phyloP scores from a whole-genome alignment of 192 early-diverging fungal genomes.

The Podila epigama region DNA sequence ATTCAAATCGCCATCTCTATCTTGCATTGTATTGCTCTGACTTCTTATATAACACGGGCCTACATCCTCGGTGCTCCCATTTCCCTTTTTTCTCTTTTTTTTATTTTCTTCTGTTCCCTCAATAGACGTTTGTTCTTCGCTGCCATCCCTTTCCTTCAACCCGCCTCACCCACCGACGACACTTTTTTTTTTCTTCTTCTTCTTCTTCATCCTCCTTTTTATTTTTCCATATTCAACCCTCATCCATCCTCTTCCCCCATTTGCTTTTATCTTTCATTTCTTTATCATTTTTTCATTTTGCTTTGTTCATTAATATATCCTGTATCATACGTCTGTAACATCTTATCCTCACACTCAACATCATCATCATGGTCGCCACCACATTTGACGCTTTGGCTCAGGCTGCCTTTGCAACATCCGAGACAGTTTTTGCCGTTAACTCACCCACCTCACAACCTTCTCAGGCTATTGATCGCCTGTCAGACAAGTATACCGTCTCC shows the following conservation, averaged over 20 bases:
- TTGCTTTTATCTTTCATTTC: neutral
- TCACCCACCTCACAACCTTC: slow-evolving; percentile 33
- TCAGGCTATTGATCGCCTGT: slow-evolving; percentile 23
- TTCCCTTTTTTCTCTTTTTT: slow-evolving; percentile 1
- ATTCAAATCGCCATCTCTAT: too few relatives aligned
- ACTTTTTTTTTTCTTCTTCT: neutral
- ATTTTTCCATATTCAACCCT: slow-evolving; percentile 16
- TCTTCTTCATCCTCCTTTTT: neutral
- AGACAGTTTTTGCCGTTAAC: slow-evolving; percentile 34
- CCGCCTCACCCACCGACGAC: neutral
- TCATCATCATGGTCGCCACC: slow-evolving; percentile 35
- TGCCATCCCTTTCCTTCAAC: slow-evolving; percentile 1
- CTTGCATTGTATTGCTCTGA: neutral
- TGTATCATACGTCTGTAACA: neutral
- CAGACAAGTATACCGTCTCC: slow-evolving; percentile 42
- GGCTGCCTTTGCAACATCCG: slow-evolving; percentile 48
- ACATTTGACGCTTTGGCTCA: slow-evolving; percentile 52
- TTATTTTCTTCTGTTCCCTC: slow-evolving; percentile 11
- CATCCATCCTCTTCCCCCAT: too few relatives aligned
- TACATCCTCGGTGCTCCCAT: too few relatives aligned
- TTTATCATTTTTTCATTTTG: slow-evolving; percentile 18
- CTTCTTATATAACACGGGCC: neutral
- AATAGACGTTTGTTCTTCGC: slow-evolving; percentile 4
- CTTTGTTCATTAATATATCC: slow-evolving; percentile 5
- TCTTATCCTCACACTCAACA: neutral